These are phyloP conservation scores for Ceratobasidium sp. DNA, from an alignment of 1,284 basidiomycete species.

Conservation along the genomic window DNA sequence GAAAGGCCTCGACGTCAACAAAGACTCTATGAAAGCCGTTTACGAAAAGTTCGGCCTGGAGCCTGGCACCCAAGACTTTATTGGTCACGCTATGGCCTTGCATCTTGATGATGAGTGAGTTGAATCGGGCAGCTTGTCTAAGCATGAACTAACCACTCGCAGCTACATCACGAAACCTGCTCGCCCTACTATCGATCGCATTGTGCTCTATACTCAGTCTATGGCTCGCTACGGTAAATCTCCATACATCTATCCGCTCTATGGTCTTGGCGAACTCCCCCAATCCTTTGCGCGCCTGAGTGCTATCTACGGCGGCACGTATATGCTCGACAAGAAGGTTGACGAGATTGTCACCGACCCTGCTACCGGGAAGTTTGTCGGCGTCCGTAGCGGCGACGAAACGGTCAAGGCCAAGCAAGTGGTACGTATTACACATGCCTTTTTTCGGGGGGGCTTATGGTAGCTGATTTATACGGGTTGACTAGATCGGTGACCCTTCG, in stretches of 20 bases:
- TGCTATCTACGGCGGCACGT: conserved; percentile 99
- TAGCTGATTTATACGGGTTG: not conserved
- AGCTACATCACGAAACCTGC: conserved; percentile 95
- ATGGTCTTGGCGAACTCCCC: conserved; percentile 98
- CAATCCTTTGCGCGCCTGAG: conserved; percentile 98
- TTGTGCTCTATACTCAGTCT: conserved; percentile 96
- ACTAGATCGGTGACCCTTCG: conserved; percentile 88
- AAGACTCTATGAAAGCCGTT: conserved; percentile 87
- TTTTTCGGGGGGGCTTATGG: not conserved
- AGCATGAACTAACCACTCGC: not conserved
- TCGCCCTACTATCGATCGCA: conserved; percentile 90
- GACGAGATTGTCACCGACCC: conserved; percentile 88
- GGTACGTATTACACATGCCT: conserved; percentile 24
- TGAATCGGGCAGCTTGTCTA: not conserved
- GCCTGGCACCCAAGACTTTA: conserved; percentile 97
- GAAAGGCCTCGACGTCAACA: conserved; percentile 84
- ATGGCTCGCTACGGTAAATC: conserved; percentile 99
- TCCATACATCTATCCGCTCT: conserved; percentile 99
- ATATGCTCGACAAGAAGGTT: conserved; percentile 98
- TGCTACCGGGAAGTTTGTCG: conserved; percentile 86
- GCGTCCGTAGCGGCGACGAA: conserved; percentile 89
- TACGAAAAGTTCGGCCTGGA: conserved; percentile 98
- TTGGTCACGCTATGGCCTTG: conserved; percentile 99
- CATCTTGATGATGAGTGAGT: conserved; percentile 96
- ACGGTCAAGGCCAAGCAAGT: conserved; percentile 98